phyloP scores from a whole-genome alignment of 495 filamentous ascomycete species.

The Acidomyces sp. region DNA sequence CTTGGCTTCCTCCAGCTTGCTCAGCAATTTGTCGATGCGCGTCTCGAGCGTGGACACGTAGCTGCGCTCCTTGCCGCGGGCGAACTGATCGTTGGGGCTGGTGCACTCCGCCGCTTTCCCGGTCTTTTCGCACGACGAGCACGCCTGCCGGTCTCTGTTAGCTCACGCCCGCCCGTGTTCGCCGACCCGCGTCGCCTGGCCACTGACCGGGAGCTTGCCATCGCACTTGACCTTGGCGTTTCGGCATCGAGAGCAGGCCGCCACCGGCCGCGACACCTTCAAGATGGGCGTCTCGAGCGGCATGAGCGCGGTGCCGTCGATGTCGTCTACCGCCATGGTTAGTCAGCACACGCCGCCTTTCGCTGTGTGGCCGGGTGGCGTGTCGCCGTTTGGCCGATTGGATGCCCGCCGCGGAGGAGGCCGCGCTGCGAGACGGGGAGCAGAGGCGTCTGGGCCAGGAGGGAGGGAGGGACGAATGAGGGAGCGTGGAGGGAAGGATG shows the following conservation, averaged over 20 bases:
- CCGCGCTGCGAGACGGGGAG: too few relatives aligned
- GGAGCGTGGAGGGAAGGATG: too few relatives aligned
- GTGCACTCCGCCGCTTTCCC: slow-evolving; percentile 72
- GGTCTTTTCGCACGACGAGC: slow-evolving; percentile 79
- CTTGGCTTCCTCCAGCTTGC: slow-evolving; percentile 48
- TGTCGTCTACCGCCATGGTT: slow-evolving; percentile 13
- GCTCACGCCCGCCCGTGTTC: too few relatives aligned
- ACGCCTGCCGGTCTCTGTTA: slow-evolving; percentile 35
- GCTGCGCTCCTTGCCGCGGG: slow-evolving; percentile 83
- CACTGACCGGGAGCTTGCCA: slow-evolving; percentile 63
- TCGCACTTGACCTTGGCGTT: slow-evolving; percentile 92
- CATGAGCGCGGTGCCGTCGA: slow-evolving; percentile 20
- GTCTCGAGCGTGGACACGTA: slow-evolving; percentile 88
- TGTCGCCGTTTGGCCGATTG: too few relatives aligned
- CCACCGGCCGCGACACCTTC: slow-evolving; percentile 80
- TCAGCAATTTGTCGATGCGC: slow-evolving; percentile 73
- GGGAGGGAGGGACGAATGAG: too few relatives aligned
- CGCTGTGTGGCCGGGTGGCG: too few relatives aligned
- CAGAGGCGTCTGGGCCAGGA: too few relatives aligned
- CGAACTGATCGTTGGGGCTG: slow-evolving; percentile 88
- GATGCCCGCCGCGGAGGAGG: too few relatives aligned
- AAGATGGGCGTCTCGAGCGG: slow-evolving; percentile 62
- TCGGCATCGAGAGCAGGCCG: slow-evolving; percentile 84
- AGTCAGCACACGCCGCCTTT: too few relatives aligned
- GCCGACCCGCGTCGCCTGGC: too few relatives aligned